phyloP scores from a whole-genome alignment of 2,329 filamentous ascomycete species.

The Dactylellina parvicollis region DNA sequence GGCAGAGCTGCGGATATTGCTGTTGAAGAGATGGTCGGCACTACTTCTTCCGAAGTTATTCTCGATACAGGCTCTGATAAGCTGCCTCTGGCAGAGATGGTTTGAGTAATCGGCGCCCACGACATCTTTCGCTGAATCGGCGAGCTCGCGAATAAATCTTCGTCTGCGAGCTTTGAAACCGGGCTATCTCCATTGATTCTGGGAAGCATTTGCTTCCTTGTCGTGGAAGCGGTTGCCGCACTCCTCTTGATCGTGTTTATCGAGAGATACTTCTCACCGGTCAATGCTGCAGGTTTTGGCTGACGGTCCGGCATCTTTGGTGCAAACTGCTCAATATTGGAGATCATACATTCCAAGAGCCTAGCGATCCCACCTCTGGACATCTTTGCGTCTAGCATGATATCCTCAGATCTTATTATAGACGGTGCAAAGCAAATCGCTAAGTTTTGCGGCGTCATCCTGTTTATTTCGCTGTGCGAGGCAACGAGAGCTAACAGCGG shows the following conservation, averaged over 20 bases:
- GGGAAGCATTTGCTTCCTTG: constrained; percentile 46
- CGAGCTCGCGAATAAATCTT: constrained; percentile 42
- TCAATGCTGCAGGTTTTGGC: constrained; percentile 46
- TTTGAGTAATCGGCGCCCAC: constrained; percentile 49
- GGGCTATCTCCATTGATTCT: constrained; percentile 39
- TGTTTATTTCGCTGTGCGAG: constrained; percentile 64
- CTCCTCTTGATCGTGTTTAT: constrained; percentile 46
- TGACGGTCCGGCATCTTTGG: constrained; percentile 55
- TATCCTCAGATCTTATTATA: constrained; percentile 66
- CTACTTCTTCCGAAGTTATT: constrained; percentile 2
- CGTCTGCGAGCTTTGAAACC: constrained; percentile 20
- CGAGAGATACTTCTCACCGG: constrained; percentile 39
- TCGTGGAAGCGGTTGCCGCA: constrained; percentile 40
- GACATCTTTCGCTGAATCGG: constrained; percentile 51
- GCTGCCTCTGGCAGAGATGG: constrained; percentile 1
- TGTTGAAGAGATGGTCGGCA: neutral
- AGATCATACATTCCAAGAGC: constrained; percentile 65
- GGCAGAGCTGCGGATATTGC: neutral
- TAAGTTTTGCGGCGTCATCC: constrained; percentile 68
- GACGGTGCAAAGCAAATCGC: constrained; percentile 68
- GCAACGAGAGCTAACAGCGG: constrained; percentile 66
- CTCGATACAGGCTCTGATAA: neutral
- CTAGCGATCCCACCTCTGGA: constrained; percentile 65
- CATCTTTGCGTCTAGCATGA: constrained; percentile 68
- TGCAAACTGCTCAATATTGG: constrained; percentile 61